phyloP scores from a whole-genome alignment of 441 rosid species.

The Adansonia grandidieri region DNA sequence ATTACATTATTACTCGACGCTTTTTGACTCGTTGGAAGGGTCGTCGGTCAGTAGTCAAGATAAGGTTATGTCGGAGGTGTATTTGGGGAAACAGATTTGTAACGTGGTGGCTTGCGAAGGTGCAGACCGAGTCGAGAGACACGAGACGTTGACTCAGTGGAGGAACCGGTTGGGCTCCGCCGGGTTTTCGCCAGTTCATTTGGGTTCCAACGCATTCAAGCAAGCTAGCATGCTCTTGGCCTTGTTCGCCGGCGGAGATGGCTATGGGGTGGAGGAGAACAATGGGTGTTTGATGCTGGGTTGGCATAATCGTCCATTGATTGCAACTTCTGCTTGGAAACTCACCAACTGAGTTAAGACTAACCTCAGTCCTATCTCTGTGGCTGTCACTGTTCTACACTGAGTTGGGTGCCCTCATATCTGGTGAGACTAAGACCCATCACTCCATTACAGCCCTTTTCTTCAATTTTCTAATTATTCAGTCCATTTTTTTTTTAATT shows the following conservation, averaged over 20 bases:
- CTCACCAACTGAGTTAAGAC: conserved; percentile 27
- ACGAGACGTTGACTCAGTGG: conserved; percentile 76
- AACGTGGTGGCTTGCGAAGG: conserved; percentile 82
- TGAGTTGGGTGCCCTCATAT: conserved; percentile 35
- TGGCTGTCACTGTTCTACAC: conserved; percentile 27
- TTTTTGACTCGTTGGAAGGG: conserved; percentile 88
- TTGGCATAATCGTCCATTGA: conserved; percentile 93
- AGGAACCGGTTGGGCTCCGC: conserved; percentile 54
- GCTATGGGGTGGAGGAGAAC: conserved; percentile 84
- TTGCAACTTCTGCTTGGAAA: conserved; percentile 91
- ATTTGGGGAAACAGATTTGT: conserved; percentile 73
- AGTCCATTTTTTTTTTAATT: neutral
- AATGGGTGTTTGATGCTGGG: conserved; percentile 81
- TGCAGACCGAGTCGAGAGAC: conserved; percentile 72
- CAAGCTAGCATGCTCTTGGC: conserved; percentile 88
- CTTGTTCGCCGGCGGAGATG: conserved; percentile 74
- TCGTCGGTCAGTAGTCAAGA: conserved; percentile 40
- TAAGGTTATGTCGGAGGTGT: conserved; percentile 78
- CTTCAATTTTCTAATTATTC: neutral
- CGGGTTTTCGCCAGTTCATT: conserved; percentile 68
- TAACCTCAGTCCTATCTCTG: conserved; percentile 20
- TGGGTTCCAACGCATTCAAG: conserved; percentile 85
- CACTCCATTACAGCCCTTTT: neutral
- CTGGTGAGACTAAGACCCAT: conserved; percentile 21
- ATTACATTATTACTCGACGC: conserved; percentile 71